Percentiles rank a stretch among this genome's conserved stretches.
phyloP scores from a whole-genome alignment of 2,329 filamentous ascomycete genomes.

The Tolypocladium ophioglossoides region DNA sequence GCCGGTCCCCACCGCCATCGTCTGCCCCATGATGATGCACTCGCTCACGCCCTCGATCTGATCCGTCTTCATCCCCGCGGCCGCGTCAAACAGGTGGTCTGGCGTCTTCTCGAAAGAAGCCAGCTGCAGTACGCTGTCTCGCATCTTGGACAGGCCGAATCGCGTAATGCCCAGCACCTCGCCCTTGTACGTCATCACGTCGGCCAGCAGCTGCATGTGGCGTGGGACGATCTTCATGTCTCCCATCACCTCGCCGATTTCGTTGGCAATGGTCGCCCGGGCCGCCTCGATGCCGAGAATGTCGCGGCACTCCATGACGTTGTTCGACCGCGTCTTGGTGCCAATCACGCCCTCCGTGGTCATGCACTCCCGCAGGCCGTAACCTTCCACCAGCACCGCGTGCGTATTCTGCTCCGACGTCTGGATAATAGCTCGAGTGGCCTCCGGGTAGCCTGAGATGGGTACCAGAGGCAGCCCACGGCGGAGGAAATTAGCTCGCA shows the following conservation, averaged over 20 bases:
- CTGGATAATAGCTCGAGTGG: conserved; percentile 79
- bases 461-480: conserved; percentile 72
- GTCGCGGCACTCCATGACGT: conserved; percentile 77
- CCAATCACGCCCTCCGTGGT: conserved; percentile 86
- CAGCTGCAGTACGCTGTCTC: conserved; percentile 85
- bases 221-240: conserved; percentile 94
- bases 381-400: conserved; percentile 84
- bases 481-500: conserved; percentile 77
- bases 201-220: conserved; percentile 93
- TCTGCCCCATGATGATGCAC: conserved; percentile 98
- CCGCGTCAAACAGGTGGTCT: conserved; percentile 92
- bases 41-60: conserved; percentile 88
- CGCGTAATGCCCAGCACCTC: conserved; percentile 94
- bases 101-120: conserved; percentile 98
- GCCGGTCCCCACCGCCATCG: conserved; percentile 82
- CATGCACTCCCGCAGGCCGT: conserved; percentile 83
- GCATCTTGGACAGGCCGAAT: conserved; percentile 93
- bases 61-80: conserved; percentile 84
- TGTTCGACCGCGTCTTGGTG: conserved; percentile 65
- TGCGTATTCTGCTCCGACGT: conserved; percentile 60
- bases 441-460: conserved; percentile 82
- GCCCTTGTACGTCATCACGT: conserved; percentile 99
- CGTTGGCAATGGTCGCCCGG: conserved; percentile 73
- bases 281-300: conserved; percentile 94
- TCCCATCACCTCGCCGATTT: conserved; percentile 84